Evolutionary conservation across 805 yeast genomes (phyloP).

Genomic region (Metschnikowia colocasiae): DNA sequence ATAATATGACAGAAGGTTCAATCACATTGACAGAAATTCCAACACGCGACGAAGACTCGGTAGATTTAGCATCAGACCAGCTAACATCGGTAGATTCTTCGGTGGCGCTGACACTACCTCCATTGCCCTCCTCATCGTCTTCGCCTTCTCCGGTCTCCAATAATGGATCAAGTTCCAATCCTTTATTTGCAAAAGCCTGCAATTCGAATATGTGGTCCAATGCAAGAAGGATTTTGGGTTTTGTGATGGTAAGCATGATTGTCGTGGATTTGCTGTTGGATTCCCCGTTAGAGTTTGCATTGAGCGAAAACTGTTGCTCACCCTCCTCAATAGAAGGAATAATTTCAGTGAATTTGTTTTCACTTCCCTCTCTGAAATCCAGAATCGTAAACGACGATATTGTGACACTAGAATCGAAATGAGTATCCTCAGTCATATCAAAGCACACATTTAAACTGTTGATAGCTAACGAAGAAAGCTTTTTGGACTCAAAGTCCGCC

Average conservation of each 20-base stretch:
- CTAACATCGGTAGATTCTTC: background rate
- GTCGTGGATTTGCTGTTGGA: constrained; percentile 41
- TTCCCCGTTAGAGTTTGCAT: constrained; percentile 42
- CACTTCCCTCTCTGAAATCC: constrained; percentile 61
- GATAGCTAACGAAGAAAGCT: constrained; percentile 43
- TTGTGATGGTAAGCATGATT: constrained; percentile 62
- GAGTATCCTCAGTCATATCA: constrained; percentile 49
- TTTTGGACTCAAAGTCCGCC: constrained; percentile 32
- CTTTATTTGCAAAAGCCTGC: constrained; percentile 58
- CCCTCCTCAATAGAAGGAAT: constrained; percentile 66
- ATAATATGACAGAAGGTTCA: constrained; percentile 69
- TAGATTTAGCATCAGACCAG: background rate
- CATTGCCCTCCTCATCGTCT: constrained; percentile 2
- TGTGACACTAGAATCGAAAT: constrained; percentile 56
- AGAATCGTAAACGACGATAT: constrained; percentile 71
- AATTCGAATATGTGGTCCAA: constrained; percentile 81
- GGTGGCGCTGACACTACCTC: background rate
- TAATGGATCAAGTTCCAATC: constrained; percentile 27
- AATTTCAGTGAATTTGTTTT: constrained; percentile 73
- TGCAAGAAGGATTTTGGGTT: constrained; percentile 78
- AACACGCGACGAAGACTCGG: constrained; percentile 19
- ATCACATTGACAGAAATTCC: constrained; percentile 66
- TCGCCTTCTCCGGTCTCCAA: constrained; percentile 18
- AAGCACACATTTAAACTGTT: constrained; percentile 54
- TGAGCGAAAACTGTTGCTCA: constrained; percentile 68